Evolutionary conservation across 371 early-diverging fungal genomes (phyloP).

Genomic region (Apophysomyces trapeziformis): DNA sequence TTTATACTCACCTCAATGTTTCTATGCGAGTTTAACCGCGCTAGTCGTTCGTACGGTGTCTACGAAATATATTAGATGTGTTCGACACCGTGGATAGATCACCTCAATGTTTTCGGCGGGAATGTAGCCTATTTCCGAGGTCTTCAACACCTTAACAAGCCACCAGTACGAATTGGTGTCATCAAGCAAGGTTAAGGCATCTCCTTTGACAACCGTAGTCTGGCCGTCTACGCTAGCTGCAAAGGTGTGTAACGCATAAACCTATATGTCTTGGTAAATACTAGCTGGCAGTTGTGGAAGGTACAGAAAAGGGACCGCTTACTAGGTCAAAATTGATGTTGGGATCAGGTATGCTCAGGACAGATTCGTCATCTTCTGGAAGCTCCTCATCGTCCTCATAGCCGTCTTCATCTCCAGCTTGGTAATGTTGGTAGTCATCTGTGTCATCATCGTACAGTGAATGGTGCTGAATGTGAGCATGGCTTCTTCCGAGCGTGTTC

Average conservation of each 20-base stretch:
- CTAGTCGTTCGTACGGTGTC: slow-evolving; percentile 91
- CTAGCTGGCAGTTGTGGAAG: background rate
- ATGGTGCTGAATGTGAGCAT: slow-evolving; percentile 26
- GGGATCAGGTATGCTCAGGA: slow-evolving; percentile 69
- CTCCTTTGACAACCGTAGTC: slow-evolving; percentile 89
- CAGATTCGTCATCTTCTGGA: slow-evolving; percentile 59
- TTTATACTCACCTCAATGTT: slow-evolving; percentile 63
- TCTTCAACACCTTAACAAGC: slow-evolving; percentile 90
- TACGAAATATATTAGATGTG: slow-evolving; percentile 22
- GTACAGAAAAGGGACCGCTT: background rate
- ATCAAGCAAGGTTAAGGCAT: slow-evolving; percentile 88
- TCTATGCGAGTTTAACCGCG: slow-evolving; percentile 86
- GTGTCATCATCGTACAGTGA: slow-evolving; percentile 51
- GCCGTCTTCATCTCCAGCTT: slow-evolving; percentile 25
- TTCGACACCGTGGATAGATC: slow-evolving; percentile 3
- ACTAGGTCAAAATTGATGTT: slow-evolving; percentile 70
- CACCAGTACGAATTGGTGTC: slow-evolving; percentile 99
- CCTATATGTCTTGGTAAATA: slow-evolving; percentile 24
- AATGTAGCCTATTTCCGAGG: slow-evolving; percentile 93
- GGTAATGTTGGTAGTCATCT: slow-evolving; percentile 40
- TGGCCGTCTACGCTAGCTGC: slow-evolving; percentile 95
- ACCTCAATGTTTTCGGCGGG: slow-evolving; percentile 97
- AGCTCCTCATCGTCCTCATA: slow-evolving; percentile 44
- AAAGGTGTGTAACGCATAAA: slow-evolving; percentile 95
- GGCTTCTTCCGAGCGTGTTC: slow-evolving; percentile 3